A percentile compares a stretch with the other conserved stretches of the same genome.
Evolutionary conservation across 495 filamentous ascomycete genomes (phyloP).

Genomic region (Xylaria sp.): DNA sequence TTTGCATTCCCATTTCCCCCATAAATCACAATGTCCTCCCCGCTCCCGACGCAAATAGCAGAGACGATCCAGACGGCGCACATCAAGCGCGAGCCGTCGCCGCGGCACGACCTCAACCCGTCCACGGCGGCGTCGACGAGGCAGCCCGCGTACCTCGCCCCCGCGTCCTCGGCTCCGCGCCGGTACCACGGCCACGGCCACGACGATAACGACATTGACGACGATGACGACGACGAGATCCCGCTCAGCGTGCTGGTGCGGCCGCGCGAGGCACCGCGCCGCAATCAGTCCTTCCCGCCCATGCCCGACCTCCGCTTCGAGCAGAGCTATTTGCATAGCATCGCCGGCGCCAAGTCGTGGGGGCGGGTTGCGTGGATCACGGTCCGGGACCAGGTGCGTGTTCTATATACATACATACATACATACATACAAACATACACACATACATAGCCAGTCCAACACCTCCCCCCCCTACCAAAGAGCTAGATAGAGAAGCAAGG

Average conservation of each 20-base stretch:
- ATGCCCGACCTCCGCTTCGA: conserved; percentile 95
- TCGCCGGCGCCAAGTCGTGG: conserved; percentile 77
- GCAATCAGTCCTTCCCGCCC: conserved; percentile 71
- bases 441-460: neutral
- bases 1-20: too few relatives aligned
- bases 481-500: neutral
- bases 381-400: conserved; percentile 78
- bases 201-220: conserved; percentile 41
- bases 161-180: conserved; percentile 18
- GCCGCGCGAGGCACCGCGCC: conserved; percentile 25
- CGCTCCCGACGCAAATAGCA: conserved; percentile 66
- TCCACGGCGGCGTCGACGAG: conserved; percentile 71
- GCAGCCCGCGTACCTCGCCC: conserved; percentile 47
- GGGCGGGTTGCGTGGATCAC: conserved; percentile 84
- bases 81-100: conserved; percentile 71
- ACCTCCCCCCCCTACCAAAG: neutral
- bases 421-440: neutral
- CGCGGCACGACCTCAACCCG: conserved; percentile 80
- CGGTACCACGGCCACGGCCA: conserved; percentile 38
- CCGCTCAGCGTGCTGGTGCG: conserved; percentile 64
- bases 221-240: conserved; percentile 53
- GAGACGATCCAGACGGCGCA: conserved; percentile 81
- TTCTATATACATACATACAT: neutral
- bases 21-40: conserved; percentile 35
- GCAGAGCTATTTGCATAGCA: conserved; percentile 92